These are phyloP conservation scores for Volvariella volvacea DNA, from an alignment of 1,284 basidiomycete species.

Conservation along the genomic window DNA sequence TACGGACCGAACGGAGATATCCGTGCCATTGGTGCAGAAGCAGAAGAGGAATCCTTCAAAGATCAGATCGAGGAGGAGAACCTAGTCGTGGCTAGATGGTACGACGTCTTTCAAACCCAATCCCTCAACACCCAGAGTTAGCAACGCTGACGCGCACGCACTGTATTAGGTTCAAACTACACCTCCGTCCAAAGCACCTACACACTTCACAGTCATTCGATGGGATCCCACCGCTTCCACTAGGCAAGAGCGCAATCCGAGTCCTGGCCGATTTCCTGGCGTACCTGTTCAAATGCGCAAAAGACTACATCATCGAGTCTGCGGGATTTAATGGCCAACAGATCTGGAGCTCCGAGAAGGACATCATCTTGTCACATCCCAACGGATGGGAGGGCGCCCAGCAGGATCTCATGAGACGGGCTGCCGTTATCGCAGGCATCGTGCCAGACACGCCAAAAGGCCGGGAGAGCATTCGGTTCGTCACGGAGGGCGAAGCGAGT, in stretches of 20 bases:
- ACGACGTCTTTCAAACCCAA: neutral
- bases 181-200: neutral
- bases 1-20: slow-evolving; percentile 23
- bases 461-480: slow-evolving; percentile 10
- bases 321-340: slow-evolving; percentile 19
- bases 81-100: neutral
- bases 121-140: neutral
- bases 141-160: neutral
- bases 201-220: neutral
- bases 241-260: slow-evolving; percentile 21
- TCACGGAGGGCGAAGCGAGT: slow-evolving; percentile 17
- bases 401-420: slow-evolving; percentile 8
- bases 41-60: slow-evolving; percentile 3
- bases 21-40: slow-evolving; percentile 26
- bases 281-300: slow-evolving; percentile 31
- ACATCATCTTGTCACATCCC: slow-evolving; percentile 14
- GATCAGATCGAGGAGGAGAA: neutral
- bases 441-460: neutral
- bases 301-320: slow-evolving; percentile 33
- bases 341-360: slow-evolving; percentile 5
- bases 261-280: slow-evolving; percentile 37
- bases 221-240: neutral
- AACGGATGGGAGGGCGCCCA: slow-evolving; percentile 10
- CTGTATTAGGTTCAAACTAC: slow-evolving; percentile 1
- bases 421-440: slow-evolving; percentile 15